Evolutionary conservation across 495 filamentous ascomycete genomes (phyloP).

Genomic region (Evernia prunastri): DNA sequence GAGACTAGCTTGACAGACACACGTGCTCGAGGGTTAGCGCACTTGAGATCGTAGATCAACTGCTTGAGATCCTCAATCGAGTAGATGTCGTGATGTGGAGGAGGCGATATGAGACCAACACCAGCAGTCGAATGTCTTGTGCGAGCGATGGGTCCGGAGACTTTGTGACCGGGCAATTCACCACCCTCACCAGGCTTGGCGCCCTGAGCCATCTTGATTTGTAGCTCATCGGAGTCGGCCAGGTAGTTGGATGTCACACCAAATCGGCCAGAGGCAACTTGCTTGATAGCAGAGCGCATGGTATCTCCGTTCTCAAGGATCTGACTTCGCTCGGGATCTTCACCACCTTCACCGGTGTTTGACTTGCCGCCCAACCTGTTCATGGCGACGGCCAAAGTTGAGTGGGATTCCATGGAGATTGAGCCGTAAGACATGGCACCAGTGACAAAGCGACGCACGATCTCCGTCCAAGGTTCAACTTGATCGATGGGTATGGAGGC

Average conservation of each 20-base stretch:
- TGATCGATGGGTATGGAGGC: constrained; percentile 91
- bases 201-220: constrained; percentile 99
- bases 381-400: constrained; percentile 95
- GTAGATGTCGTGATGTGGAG: constrained; percentile 99
- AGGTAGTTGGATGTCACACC: constrained; percentile 98
- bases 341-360: constrained; percentile 97
- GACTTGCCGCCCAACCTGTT: constrained; percentile 97
- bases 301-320: constrained; percentile 88
- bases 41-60: constrained; percentile 97
- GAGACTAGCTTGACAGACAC: constrained; percentile 99
- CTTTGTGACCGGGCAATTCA: constrained; percentile 97
- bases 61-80: constrained; percentile 99
- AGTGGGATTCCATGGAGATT: constrained; percentile 99
- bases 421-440: constrained; percentile 99
- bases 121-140: constrained; percentile 98
- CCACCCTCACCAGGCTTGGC: constrained; percentile 98
- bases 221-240: constrained; percentile 95
- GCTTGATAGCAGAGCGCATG: constrained; percentile 98
- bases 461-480: constrained; percentile 98
- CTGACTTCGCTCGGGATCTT: constrained; percentile 88
- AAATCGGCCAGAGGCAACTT: constrained; percentile 95
- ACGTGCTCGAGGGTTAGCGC: constrained; percentile 87
- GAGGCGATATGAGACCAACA: constrained; percentile 97
- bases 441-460: constrained; percentile 96
- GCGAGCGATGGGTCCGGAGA: constrained; percentile 90